Conservation (phyloP, 768 basidiomycete genomes). For the Boletus rex-veris region DNA sequence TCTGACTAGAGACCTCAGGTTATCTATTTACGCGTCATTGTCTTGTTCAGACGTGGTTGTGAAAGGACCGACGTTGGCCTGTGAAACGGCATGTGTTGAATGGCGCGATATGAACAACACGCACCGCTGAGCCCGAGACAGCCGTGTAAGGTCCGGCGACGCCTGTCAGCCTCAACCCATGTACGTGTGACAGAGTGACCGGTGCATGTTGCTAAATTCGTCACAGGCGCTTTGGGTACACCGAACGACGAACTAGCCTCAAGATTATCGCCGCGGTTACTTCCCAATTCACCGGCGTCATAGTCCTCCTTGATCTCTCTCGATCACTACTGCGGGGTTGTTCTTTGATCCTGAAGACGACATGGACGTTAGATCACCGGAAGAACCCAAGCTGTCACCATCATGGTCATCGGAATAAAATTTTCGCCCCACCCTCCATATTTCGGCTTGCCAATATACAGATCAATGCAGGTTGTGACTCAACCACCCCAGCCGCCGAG, state of each 20-base stretch:
- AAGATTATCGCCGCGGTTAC: constrained; percentile 18
- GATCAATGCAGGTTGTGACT: background rate
- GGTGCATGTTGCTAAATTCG: constrained; percentile 10
- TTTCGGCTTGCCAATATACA: background rate
- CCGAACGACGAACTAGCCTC: background rate
- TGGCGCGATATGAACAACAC: constrained; percentile 12
- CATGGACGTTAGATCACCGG: constrained; percentile 9
- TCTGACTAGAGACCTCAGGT: constrained; percentile 1
- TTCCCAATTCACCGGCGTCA: constrained; percentile 19
- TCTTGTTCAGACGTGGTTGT: constrained; percentile 1
- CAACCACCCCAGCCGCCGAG: background rate
- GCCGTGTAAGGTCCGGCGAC: constrained; percentile 9
- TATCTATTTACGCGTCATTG: constrained; percentile 9
- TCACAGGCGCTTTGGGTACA: constrained; percentile 2
- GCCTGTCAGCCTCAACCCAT: background rate
- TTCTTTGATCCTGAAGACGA: background rate
- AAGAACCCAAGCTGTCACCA: constrained; percentile 4
- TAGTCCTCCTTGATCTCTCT: constrained; percentile 2
- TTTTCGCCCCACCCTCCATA: constrained; percentile 1
- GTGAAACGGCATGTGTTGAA: background rate
- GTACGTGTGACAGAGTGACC: background rate
- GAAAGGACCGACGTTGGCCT: constrained; percentile 5
- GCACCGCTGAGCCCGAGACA: constrained; percentile 1
- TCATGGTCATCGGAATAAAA: constrained; percentile 10
- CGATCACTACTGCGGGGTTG: constrained; percentile 14